Evolutionary conservation across 306 rosid species (phyloP).

Genomic region (Begonia masoniana): DNA sequence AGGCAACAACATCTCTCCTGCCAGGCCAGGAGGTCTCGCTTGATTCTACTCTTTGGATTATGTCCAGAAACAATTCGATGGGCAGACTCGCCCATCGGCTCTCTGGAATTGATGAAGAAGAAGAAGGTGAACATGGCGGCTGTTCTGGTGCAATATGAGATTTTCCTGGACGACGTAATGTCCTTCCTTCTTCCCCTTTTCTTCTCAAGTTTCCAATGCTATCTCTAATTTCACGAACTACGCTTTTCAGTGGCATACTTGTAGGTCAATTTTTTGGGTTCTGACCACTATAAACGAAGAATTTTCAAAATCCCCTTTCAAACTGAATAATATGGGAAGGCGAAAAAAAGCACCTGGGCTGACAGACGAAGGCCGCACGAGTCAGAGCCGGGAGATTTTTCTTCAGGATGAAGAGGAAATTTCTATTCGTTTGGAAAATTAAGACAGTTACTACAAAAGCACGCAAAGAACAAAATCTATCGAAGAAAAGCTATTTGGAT

Average conservation of each 20-base stretch:
- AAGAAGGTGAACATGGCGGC: conserved; percentile 13
- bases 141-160: conserved; percentile 75
- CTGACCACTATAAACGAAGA: too few species aligned
- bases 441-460: background rate
- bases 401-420: background rate
- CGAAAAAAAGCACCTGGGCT: background rate
- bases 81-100: conserved; percentile 74
- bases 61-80: conserved; percentile 68
- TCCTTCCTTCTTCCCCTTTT: conserved; percentile 32
- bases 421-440: background rate
- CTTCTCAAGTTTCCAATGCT: conserved; percentile 34
- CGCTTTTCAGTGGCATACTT: conserved; percentile 44
- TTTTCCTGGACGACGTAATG: conserved; percentile 39
- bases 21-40: conserved; percentile 76
- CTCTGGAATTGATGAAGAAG: conserved; percentile 8
- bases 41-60: conserved; percentile 75
- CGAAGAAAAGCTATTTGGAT: too few species aligned
- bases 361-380: background rate
- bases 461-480: conserved; percentile 1
- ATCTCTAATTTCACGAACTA: conserved; percentile 43
- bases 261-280: background rate
- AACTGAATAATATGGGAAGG: background rate
- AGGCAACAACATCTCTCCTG: conserved; percentile 60
- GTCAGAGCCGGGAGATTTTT: background rate
- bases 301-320: background rate